phyloP scores from a whole-genome alignment of 768 basidiomycete genomes.

The Russula foetens region DNA sequence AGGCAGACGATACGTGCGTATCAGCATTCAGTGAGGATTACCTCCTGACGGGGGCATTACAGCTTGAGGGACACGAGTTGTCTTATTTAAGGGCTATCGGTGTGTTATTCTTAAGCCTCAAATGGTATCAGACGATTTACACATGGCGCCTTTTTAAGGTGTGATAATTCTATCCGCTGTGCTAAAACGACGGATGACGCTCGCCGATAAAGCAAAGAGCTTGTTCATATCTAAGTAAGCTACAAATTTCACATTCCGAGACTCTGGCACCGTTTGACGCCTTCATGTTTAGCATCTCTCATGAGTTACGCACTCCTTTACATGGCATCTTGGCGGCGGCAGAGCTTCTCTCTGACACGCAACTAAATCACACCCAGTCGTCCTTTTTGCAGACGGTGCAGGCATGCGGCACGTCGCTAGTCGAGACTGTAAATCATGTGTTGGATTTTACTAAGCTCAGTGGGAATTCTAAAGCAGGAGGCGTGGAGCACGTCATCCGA shows the following conservation, averaged over 20 bases:
- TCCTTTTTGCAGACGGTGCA: slow-evolving; percentile 91
- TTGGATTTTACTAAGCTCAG: slow-evolving; percentile 94
- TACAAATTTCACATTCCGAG: not conserved
- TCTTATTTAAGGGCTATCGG: slow-evolving; percentile 91
- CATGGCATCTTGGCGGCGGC: slow-evolving; percentile 94
- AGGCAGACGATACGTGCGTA: slow-evolving; percentile 66
- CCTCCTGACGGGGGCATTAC: not conserved
- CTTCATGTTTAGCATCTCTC: slow-evolving; percentile 59
- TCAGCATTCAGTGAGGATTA: slow-evolving; percentile 20
- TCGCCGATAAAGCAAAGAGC: slow-evolving; percentile 92
- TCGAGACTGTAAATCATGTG: slow-evolving; percentile 96
- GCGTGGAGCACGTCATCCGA: slow-evolving; percentile 67
- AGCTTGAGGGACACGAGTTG: slow-evolving; percentile 85
- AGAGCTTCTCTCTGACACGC: slow-evolving; percentile 80
- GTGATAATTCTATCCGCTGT: slow-evolving; percentile 93
- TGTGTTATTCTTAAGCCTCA: slow-evolving; percentile 21
- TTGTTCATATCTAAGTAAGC: slow-evolving; percentile 85
- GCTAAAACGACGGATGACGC: slow-evolving; percentile 83
- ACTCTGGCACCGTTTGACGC: not conserved
- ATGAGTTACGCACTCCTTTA: slow-evolving; percentile 84
- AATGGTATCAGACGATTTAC: not conserved
- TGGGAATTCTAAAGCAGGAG: slow-evolving; percentile 72
- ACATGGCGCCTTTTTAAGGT: slow-evolving; percentile 31
- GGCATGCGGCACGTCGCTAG: slow-evolving; percentile 90
- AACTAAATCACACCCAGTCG: slow-evolving; percentile 69